These are phyloP conservation scores for Phyllostachys edulis DNA, from an alignment of 176 grass and related monocot species.

Conservation along the genomic window DNA sequence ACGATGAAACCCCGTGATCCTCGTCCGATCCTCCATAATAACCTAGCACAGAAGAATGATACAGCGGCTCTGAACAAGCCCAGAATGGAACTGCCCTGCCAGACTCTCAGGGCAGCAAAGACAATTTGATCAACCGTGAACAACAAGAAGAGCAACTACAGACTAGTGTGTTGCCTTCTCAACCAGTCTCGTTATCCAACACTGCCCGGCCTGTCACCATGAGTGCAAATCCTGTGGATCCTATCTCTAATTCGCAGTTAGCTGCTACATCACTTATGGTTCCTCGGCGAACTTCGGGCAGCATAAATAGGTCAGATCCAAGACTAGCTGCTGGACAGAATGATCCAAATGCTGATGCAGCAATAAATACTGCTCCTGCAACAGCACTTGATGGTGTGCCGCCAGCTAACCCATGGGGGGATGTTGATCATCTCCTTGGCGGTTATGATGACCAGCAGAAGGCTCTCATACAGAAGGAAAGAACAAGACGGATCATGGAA, in stretches of 20 bases:
- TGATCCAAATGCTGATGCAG: slow-evolving; percentile 35
- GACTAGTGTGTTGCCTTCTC: slow-evolving; percentile 29
- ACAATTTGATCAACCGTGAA: slow-evolving; percentile 22
- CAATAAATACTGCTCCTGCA: slow-evolving; percentile 27
- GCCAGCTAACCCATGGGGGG: slow-evolving; percentile 49
- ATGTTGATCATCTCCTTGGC: slow-evolving; percentile 77
- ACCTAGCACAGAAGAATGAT: slow-evolving; percentile 44
- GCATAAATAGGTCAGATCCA: slow-evolving; percentile 33
- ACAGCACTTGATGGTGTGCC: slow-evolving; percentile 11
- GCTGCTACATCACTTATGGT: slow-evolving; percentile 42
- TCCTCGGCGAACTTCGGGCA: slow-evolving; percentile 26
- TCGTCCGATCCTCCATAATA: slow-evolving; percentile 67
- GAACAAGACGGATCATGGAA: slow-evolving; percentile 81
- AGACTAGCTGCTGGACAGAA: slow-evolving; percentile 35
- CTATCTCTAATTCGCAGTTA: slow-evolving; percentile 59
- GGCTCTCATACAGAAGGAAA: slow-evolving; percentile 94
- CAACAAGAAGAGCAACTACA: slow-evolving; percentile 38
- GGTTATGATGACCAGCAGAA: slow-evolving; percentile 94
- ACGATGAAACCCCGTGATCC: slow-evolving; percentile 97
- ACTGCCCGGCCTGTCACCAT: background rate
- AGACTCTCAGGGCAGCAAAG: slow-evolving; percentile 48
- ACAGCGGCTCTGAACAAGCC: slow-evolving; percentile 40
- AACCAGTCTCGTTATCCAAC: slow-evolving; percentile 16
- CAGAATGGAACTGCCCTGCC: slow-evolving; percentile 47
- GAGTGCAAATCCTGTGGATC: slow-evolving; percentile 33